A percentile compares a stretch with the other conserved stretches of the same genome.
Evolutionary conservation across 306 rosid species (phyloP).

Genomic region (Astragalus glycyphyllos): DNA sequence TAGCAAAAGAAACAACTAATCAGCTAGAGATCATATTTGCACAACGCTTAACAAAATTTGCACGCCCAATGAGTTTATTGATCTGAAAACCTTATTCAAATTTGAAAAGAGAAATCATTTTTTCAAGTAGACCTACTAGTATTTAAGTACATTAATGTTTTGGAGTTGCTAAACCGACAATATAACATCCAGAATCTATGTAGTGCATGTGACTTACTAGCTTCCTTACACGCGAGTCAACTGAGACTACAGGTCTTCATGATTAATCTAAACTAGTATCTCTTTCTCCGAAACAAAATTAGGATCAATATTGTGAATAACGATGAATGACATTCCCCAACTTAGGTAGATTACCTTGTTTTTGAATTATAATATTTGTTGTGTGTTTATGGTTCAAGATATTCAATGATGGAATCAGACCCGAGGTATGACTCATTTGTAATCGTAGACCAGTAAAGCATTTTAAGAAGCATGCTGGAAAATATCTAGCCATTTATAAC

Average conservation of each 20-base stretch:
- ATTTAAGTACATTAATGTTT: background rate
- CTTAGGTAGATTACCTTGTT: background rate
- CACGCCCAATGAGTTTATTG: too few species aligned
- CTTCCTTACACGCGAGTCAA: too few species aligned
- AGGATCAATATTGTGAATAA: constrained; percentile 29
- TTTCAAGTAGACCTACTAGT: too few species aligned
- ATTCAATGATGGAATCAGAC: constrained; percentile 64
- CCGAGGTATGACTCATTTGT: constrained; percentile 49
- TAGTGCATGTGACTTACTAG: too few species aligned
- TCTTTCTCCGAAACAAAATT: constrained; percentile 6
- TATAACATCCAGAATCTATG: background rate
- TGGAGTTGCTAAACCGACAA: too few species aligned
- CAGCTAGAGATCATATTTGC: too few species aligned
- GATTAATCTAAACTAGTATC: background rate
- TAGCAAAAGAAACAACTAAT: too few species aligned
- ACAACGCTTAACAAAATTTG: too few species aligned
- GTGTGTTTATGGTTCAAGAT: constrained; percentile 41
- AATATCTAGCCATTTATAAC: constrained; percentile 52
- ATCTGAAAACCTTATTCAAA: too few species aligned
- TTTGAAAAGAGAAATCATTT: too few species aligned
- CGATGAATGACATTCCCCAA: constrained; percentile 41
- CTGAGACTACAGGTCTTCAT: too few species aligned
- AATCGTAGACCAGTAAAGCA: constrained; percentile 22
- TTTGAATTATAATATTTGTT: background rate
- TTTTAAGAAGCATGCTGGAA: constrained; percentile 50